Evolutionary conservation across 176 grass and related monocot species (phyloP).

Genomic region (Pontederia paniculata): DNA sequence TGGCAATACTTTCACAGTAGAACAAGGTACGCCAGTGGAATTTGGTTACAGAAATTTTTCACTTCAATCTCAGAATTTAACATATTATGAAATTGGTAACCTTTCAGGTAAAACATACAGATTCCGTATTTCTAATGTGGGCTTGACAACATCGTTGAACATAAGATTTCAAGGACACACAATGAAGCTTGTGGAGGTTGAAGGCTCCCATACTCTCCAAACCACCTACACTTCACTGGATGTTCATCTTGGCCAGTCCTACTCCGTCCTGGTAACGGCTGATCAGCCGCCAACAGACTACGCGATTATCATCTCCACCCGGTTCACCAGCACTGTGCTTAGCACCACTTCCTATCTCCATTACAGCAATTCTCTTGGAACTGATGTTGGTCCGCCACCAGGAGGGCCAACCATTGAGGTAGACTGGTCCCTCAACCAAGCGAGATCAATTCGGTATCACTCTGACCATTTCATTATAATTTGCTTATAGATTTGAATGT

Average conservation of each 20-base stretch:
- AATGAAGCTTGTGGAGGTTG: conserved; percentile 82
- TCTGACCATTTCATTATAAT: not conserved
- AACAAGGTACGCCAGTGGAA: conserved; percentile 23
- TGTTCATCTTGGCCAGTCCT: conserved; percentile 83
- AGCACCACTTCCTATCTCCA: conserved; percentile 45
- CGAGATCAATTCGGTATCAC: conserved; percentile 56
- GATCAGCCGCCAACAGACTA: conserved; percentile 65
- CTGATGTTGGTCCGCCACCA: conserved; percentile 26
- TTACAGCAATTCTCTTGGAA: conserved; percentile 59
- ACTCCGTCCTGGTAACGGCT: conserved; percentile 69
- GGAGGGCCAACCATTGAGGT: conserved; percentile 58
- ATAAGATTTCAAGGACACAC: conserved; percentile 78
- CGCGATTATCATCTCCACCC: conserved; percentile 61
- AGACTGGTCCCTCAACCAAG: conserved; percentile 80
- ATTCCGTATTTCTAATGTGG: conserved; percentile 76
- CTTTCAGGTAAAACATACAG: conserved; percentile 56
- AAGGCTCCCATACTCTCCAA: conserved; percentile 77
- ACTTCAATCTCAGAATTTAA: not conserved
- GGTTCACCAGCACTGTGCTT: conserved; percentile 52
- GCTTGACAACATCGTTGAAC: conserved; percentile 59
- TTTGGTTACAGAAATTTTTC: not conserved
- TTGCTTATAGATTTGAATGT: not conserved
- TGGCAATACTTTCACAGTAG: conserved; percentile 56
- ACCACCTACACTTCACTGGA: conserved; percentile 68
- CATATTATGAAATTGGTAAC: not conserved